Evolutionary conservation across 768 basidiomycete species (phyloP), one percentile per base, ranked within the genome.

Genomic region (Dioszegia crocea): DNA sequence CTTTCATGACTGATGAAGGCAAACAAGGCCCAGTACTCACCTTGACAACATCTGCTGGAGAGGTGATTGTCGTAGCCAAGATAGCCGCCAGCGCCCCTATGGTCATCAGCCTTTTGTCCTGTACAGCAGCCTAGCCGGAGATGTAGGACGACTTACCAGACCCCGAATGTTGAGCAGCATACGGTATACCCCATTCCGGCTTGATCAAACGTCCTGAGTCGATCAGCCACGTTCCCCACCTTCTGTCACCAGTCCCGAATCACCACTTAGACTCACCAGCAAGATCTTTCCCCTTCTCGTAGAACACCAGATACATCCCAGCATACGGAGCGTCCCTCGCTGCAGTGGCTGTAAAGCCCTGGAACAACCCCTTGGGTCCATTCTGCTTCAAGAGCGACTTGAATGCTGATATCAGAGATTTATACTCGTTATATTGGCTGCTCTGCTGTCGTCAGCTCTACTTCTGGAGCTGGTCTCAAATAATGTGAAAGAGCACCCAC

Each of bases 321-420:
- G 93, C 91, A 67, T 93, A 91, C 0, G 93, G 93, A 12, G 91
- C 93, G 75, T 97, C 93, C 46, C 93, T 84, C n/a, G 92, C 80
- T 1, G 91, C 88, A 1, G 91, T 90, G 0, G 91, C 89, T 23
- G 87, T 67, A 70, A 91, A 87, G 0, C 93, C 93, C 46, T 89
- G 86, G 69, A 92, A 84, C 27, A 93, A 80, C 63, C 90, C 91
- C 23, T 84, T 83, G 3, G 88, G 84, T 2, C 92, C 91, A 21
- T 70, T 71, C 1, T 72, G 67, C 4, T 58, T 49, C 17, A 76
- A 60, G 19, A 80, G 66, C 0, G 67, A 67, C 2, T 63, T 53
- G n/a, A 79, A 66, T 0, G 78, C 64, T 3, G 59, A 59, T 8
- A 61, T 54, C 5, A 77, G 57, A 5, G 74, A 72, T 26, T 56